phyloP scores from a whole-genome alignment of 768 basidiomycete species.

The Termitomyces sp. region DNA sequence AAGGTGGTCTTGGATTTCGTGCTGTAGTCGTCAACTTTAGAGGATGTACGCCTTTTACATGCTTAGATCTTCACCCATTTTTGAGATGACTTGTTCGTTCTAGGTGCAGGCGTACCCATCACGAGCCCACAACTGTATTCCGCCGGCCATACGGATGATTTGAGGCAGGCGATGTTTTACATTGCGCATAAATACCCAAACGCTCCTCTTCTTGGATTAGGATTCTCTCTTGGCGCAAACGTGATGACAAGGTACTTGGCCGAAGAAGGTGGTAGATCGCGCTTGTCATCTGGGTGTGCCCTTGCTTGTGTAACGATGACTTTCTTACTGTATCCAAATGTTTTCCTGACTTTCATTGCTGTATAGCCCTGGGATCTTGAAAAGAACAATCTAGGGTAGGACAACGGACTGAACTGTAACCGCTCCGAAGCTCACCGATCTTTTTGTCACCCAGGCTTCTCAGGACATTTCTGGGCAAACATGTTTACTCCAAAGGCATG shows the following conservation, averaged over 20 bases:
- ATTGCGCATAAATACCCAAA: slow-evolving; percentile 66
- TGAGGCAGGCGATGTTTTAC: slow-evolving; percentile 75
- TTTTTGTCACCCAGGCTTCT: slow-evolving; percentile 37
- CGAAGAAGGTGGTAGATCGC: slow-evolving; percentile 65
- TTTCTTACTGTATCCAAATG: background rate
- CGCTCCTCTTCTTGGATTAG: slow-evolving; percentile 80
- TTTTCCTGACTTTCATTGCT: slow-evolving; percentile 12
- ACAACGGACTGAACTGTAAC: slow-evolving; percentile 10
- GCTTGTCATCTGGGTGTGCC: slow-evolving; percentile 60
- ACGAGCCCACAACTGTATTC: slow-evolving; percentile 83
- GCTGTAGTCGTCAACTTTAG: slow-evolving; percentile 90
- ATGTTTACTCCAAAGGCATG: slow-evolving; percentile 76
- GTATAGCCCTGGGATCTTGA: slow-evolving; percentile 48
- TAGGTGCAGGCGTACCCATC: slow-evolving; percentile 81
- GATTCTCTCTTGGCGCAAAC: slow-evolving; percentile 93
- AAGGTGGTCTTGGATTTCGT: slow-evolving; percentile 89
- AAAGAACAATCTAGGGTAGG: slow-evolving; percentile 40
- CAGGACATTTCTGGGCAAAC: slow-evolving; percentile 46
- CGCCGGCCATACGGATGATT: slow-evolving; percentile 86
- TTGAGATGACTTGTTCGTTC: background rate
- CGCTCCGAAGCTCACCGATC: slow-evolving; percentile 10
- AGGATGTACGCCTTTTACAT: slow-evolving; percentile 57
- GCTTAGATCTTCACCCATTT: slow-evolving; percentile 9
- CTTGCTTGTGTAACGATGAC: slow-evolving; percentile 63
- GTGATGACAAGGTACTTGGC: slow-evolving; percentile 87